Evolutionary conservation across 2,329 filamentous ascomycete species (phyloP), one percentile per base, ranked within the genome.

Genomic region (Exophiala alcalophila): DNA sequence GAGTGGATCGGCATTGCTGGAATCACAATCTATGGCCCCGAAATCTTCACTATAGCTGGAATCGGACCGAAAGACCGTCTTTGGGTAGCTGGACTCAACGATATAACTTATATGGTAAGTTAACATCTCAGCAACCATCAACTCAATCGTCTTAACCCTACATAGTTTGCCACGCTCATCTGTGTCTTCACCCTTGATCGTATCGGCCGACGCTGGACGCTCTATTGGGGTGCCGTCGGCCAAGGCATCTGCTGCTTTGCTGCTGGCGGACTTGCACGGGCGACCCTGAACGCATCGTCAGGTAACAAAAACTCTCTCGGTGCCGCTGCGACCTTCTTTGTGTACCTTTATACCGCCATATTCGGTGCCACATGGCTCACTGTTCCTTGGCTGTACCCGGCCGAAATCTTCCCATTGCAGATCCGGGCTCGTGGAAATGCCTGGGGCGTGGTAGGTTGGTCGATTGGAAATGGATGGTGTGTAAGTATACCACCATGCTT

Each of bases 381-480:
- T 0, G 72, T 80, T 0, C 77, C 77, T 1, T 78, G 78, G 77
- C 62, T 84, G 0, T 84, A 84, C 41, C 81, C 80, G 0, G 81
- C 83, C 1, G 83, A 89, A 58, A 87, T 87, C 42, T 88, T 86
- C 56, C 83, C 84, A 0, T 64, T 86, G 0, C 75, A 83, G 47
- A 74, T 86, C 0, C 75, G 84, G 15, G 84, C 84, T 1, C 82
- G 83, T 54, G 84, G 84, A 4, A 88, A 87, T 47, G 82, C 84
- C 0, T 87, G 79, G 75, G 83, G 84, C 14, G 83, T 88, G 0
- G 76, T 86, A 0, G 84, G 84, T 0, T 89, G 84, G 84, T 78
- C 73, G 10, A 85, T 88, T 36, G 84, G 84, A 0, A 86, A 86
- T 52, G 83, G 82, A 11, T 84, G 80, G 79, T 61, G 76, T 59